phyloP scores from a whole-genome alignment of 768 basidiomycete species.

The Mycena sanguinolenta region DNA sequence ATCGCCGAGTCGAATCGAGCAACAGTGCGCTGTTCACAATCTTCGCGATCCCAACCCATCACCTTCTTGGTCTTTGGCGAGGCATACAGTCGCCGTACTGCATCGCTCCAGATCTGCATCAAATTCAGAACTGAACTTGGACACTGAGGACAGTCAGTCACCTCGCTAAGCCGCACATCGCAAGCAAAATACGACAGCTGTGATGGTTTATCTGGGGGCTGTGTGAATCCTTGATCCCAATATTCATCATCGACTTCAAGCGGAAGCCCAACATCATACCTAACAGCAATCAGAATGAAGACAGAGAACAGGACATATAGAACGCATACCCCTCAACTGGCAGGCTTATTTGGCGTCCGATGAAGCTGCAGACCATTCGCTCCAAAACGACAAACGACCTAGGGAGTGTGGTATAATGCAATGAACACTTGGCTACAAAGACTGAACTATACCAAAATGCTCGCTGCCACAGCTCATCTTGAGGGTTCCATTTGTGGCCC shows the following conservation, averaged over 20 bases:
- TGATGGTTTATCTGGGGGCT: conserved; percentile 72
- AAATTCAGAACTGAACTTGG: no score
- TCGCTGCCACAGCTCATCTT: conserved; percentile 74
- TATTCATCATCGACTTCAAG: conserved; percentile 69
- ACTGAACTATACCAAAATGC: conserved; percentile 70
- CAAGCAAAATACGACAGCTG: conserved; percentile 65
- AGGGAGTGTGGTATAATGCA: not conserved
- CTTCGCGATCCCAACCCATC: conserved; percentile 58
- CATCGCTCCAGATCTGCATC: conserved; percentile 63
- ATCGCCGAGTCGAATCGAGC: conserved; percentile 73
- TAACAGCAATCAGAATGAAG: conserved; percentile 44
- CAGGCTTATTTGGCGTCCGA: conserved; percentile 76
- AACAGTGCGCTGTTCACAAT: conserved; percentile 68
- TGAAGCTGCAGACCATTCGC: conserved; percentile 54
- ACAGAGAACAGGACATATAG: no score
- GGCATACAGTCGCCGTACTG: conserved; percentile 67
- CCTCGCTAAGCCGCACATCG: conserved; percentile 65
- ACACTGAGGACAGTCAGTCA: no score
- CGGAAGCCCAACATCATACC: conserved; percentile 76
- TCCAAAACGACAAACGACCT: conserved; percentile 51
- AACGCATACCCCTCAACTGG: conserved; percentile 79
- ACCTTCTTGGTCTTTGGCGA: conserved; percentile 54
- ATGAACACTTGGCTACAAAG: not conserved
- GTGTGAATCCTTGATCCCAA: conserved; percentile 69
- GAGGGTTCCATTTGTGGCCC: conserved; percentile 48